These are phyloP conservation scores for thale cress (Arabidopsis thaliana) DNA, from an alignment of 345 rosid species.

Conservation along the genomic window DNA sequence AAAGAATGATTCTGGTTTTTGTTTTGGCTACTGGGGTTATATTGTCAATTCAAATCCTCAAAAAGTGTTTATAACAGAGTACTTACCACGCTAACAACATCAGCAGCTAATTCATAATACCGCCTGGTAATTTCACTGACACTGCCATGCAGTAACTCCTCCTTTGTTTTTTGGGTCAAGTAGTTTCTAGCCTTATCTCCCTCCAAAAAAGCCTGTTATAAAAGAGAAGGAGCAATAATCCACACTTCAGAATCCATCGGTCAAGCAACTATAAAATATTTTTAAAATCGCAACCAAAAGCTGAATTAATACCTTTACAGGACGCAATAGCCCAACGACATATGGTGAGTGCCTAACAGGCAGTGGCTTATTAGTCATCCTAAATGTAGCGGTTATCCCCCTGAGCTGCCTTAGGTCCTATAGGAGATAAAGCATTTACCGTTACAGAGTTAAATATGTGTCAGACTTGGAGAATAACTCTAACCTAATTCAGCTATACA, in stretches of 20 bases:
- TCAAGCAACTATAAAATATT: conserved; percentile 23
- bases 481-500: conserved; percentile 19
- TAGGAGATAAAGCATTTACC: conserved; percentile 27
- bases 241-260: conserved; percentile 28
- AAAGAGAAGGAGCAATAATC: conserved; percentile 3
- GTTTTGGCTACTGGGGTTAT: not conserved
- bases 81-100: conserved; percentile 85
- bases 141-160: conserved; percentile 55
- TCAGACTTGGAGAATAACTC: conserved; percentile 6
- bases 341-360: conserved; percentile 93
- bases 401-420: conserved; percentile 87
- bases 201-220: conserved; percentile 65
- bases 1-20: not conserved
- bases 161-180: conserved; percentile 66
- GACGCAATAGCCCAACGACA: conserved; percentile 77
- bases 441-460: not conserved
- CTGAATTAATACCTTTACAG: conserved; percentile 65
- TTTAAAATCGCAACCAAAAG: conserved; percentile 17
- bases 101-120: conserved; percentile 80
- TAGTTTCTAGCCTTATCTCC: conserved; percentile 71
- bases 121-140: conserved; percentile 75
- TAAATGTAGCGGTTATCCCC: conserved; percentile 88
- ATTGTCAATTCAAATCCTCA: not conserved
- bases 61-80: conserved; percentile 18
- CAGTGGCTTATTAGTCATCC: conserved; percentile 94